phyloP scores from a whole-genome alignment of 2,329 filamentous ascomycete genomes.

The Alternaria ventricosa region DNA sequence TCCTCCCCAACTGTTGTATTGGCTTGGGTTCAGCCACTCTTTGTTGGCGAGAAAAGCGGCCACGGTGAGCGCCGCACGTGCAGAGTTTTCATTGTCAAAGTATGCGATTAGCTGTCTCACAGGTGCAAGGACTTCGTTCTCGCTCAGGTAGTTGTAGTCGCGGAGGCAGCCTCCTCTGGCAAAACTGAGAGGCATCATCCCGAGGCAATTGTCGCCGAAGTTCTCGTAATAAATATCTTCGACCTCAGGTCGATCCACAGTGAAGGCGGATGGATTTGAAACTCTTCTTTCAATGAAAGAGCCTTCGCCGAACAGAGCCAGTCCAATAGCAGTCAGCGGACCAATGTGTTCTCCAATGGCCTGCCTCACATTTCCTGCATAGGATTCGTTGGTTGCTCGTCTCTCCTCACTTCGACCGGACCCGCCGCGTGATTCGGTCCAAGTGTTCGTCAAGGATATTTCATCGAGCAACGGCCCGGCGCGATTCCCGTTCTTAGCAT shows the following conservation, averaged over 20 bases:
- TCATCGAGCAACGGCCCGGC: not conserved
- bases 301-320: not conserved
- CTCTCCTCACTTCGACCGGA: not conserved
- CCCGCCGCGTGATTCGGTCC: too few species aligned
- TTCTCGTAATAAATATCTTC: too few species aligned
- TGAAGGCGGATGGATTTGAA: not conserved
- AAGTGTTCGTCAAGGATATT: too few species aligned
- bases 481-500: not conserved
- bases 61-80: not conserved
- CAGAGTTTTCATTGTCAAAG: not conserved
- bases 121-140: not conserved
- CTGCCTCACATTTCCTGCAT: not conserved
- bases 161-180: not conserved
- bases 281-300: not conserved
- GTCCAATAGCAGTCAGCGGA: not conserved
- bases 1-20: not conserved
- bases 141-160: not conserved
- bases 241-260: not conserved
- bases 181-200: not conserved
- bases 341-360: not conserved
- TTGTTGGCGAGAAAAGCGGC: slow-evolving; percentile 1
- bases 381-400: not conserved
- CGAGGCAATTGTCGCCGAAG: not conserved
- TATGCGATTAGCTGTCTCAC: not conserved
- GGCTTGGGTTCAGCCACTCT: not conserved